Conservation (phyloP, 495 filamentous ascomycete species). For the Penicillium canescens region DNA sequence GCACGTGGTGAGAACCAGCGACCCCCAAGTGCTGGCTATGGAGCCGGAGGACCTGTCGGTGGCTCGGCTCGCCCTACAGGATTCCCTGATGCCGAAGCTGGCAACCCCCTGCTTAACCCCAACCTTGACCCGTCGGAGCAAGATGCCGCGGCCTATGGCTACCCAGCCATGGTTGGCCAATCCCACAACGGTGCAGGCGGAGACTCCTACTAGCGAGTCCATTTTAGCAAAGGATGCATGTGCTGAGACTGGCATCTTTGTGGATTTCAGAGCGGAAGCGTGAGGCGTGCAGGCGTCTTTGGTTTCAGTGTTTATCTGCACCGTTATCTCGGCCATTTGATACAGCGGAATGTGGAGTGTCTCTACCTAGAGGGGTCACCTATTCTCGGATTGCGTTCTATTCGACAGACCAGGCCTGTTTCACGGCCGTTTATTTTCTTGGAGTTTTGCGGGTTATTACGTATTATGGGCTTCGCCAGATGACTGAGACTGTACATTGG, state of each 20-base stretch:
- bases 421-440: neutral
- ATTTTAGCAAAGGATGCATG: neutral
- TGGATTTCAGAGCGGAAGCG: constrained; percentile 7
- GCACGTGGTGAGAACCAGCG: constrained; percentile 73
- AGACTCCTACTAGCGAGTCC: constrained; percentile 45
- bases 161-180: constrained; percentile 59
- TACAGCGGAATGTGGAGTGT: neutral
- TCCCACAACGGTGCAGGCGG: constrained; percentile 69
- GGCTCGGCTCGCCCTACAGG: constrained; percentile 42
- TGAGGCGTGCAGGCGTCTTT: constrained; percentile 19
- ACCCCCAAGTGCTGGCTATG: constrained; percentile 70
- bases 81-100: constrained; percentile 60
- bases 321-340: constrained; percentile 1
- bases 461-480: too few species aligned
- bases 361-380: too few species aligned
- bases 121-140: constrained; percentile 61
- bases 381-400: too few species aligned
- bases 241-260: neutral
- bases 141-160: constrained; percentile 59
- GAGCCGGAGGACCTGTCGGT: constrained; percentile 48
- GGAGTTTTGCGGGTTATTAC: too few species aligned
- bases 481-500: too few species aligned
- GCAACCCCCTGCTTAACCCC: constrained; percentile 60
- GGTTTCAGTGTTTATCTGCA: constrained; percentile 7
- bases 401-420: too few species aligned